Conservation (phyloP, 2,329 filamentous ascomycete species). For the Leptographium galeiforme region DNA sequence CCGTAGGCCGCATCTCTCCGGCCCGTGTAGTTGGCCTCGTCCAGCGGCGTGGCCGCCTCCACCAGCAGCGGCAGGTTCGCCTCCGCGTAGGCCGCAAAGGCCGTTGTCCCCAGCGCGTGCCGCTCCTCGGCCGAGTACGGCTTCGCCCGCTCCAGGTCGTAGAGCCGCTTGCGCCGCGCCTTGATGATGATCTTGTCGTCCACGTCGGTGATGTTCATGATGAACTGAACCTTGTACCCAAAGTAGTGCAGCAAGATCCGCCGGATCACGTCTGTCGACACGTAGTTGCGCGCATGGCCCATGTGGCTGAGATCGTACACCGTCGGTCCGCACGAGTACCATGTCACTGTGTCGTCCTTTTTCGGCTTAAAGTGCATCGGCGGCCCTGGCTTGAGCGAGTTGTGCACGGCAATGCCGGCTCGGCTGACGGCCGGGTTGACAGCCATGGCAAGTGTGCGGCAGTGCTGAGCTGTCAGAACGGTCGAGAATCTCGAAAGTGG, state of each 20-base stretch:
- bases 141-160: conserved; percentile 12
- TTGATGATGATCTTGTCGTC: conserved; percentile 39
- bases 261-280: conserved; percentile 61
- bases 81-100: conserved; percentile 13
- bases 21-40: conserved; percentile 10
- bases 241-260: conserved; percentile 60
- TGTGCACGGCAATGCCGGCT: conserved; percentile 53
- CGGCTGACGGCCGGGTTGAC: background rate
- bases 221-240: conserved; percentile 54
- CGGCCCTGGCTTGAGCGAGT: conserved; percentile 58
- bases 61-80: conserved; percentile 14
- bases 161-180: conserved; percentile 15
- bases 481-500: background rate
- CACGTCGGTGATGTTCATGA: conserved; percentile 67
- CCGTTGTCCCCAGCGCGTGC: conserved; percentile 9
- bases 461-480: background rate
- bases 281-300: conserved; percentile 65
- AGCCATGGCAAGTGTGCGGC: conserved; percentile 2
- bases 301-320: conserved; percentile 64
- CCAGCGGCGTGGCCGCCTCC: background rate
- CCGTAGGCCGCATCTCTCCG: conserved; percentile 12
- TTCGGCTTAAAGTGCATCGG: conserved; percentile 35
- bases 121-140: conserved; percentile 9
- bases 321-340: conserved; percentile 15
- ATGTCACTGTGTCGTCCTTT: conserved; percentile 10